Evolutionary conservation across 1,139 yeast genomes (phyloP), one percentile per base, ranked within the genome.

Genomic region (Candida sanyaensis): DNA sequence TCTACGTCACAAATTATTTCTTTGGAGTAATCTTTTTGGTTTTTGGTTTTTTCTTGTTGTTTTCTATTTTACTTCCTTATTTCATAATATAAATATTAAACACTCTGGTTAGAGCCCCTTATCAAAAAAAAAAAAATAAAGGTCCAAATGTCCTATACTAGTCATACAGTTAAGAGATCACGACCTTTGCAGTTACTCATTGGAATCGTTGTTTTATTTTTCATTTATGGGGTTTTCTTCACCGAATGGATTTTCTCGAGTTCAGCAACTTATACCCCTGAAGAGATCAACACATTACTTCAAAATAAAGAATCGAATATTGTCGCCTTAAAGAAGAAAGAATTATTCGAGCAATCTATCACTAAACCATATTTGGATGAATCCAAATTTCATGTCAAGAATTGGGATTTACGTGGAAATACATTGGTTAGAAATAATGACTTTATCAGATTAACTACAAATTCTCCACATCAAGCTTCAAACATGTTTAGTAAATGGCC

Each of bases 401-500:
- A 73, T 54, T 83, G 86, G 86, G 71, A 72, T 37, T 61, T 76
- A n/a, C 60, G 66, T 5, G 92, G 92, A 1, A 78, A 77, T 52
- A 69, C 86, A 37, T 56, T 84, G 52, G 75, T 86, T 27, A 75
- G 77, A 50, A 80, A 80, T 57, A 62, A 74, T 43, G 78, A 78
- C 10, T 77, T 68, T 52, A 69, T 86, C 11, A 66, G 88, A 49
- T 66, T 86, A 33, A 83, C 88, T 0, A 65, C 78, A 11, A 88
- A 81, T 48, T 61, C 68, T 43, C 77, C 73, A 41, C 81, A 80
- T 50, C 84, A 82, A 52, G 77, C 75, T 6, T 86, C 88, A 2
- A 69, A 70, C 44, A 64, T 86, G 53, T 80, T 81, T 57, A 52
- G 70, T 47, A 62, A 63, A 61, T 71, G 50, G 56, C 81, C 71